These are phyloP conservation scores for Nothophytophthora sp. DNA, from an alignment of 352 stramenopile genomes.

Conservation along the genomic window DNA sequence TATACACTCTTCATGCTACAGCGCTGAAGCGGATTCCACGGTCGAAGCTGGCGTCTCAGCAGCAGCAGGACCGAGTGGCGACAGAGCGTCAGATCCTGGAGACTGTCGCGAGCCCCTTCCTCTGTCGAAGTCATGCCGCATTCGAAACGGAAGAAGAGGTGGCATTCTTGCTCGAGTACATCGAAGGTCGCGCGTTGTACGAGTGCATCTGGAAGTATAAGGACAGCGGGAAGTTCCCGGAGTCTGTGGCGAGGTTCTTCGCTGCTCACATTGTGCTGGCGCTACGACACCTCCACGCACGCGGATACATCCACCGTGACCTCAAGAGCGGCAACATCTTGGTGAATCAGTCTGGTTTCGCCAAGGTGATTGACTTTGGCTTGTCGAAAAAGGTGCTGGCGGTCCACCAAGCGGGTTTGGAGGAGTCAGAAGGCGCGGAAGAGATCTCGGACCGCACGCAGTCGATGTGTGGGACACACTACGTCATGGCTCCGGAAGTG, in stretches of 20 bases:
- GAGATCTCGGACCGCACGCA: conserved; percentile 12
- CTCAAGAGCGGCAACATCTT: conserved; percentile 84
- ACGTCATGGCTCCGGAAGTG: conserved; percentile 76
- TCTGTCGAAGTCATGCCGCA: conserved; percentile 38
- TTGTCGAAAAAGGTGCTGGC: conserved; percentile 37
- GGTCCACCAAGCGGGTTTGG: no score
- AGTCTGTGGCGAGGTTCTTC: conserved; percentile 59
- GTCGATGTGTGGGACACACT: conserved; percentile 74
- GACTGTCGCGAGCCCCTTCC: conserved; percentile 37
- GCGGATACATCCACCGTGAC: conserved; percentile 73
- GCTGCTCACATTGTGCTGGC: conserved; percentile 71
- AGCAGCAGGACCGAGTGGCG: conserved; percentile 46
- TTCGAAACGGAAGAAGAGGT: conserved; percentile 29
- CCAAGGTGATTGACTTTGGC: conserved; percentile 78
- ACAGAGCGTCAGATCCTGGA: conserved; percentile 53
- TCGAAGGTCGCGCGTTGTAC: conserved; percentile 66
- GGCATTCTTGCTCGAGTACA: conserved; percentile 51
- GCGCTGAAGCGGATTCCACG: conserved; percentile 62
- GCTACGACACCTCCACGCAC: conserved; percentile 46
- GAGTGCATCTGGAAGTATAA: conserved; percentile 69
- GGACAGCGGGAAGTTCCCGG: conserved; percentile 41
- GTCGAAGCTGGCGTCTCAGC: conserved; percentile 26
- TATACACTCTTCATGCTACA: no score
- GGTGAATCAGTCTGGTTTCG: conserved; percentile 36
- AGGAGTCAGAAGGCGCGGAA: background rate